Evolutionary conservation across 768 basidiomycete genomes (phyloP), one percentile per base, ranked within the genome.

Genomic region (Pisolithus sp.): DNA sequence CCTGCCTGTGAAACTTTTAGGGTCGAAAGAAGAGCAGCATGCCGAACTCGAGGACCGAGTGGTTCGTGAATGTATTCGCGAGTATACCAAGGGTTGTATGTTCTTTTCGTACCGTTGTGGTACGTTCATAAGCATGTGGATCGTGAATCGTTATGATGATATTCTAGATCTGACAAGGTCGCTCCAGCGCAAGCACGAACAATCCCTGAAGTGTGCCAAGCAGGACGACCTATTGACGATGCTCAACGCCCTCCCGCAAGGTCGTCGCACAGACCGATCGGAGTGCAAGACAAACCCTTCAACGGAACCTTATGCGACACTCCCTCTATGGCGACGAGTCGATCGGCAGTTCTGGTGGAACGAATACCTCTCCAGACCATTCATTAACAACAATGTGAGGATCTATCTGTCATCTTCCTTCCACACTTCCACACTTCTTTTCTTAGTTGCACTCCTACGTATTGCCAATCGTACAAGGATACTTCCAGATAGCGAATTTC

Each of bases 291-390:
- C 77, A 13, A 76, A 83, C 44, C 70, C 76, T 7, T 67, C 88
- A 21, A 73, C 76, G 12, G 93, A 96, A 64, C 90, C 92, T 0
- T 76, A 80, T 54, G 72, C 85, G 0, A 82, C 81, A 0, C 75
- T 94, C 13, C 94, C 96, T 0, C 76, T 97, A 4, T 97, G 95
- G 93, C 78, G 93, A 24, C 76, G 93, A 12, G 89, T 93, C 1
- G 91, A 97, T 59, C 77, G 79, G 44, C 85, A 88, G 40, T 98
- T 91, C 66, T 98, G 93, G 89, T 98, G 93, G 92, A 99, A 98
- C 62, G 89, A 93, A 60, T 83, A 82, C 77, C 76, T 98, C 52
- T 76, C 81, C 24, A 86, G 86, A 57, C 85, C 89, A 2, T 86
- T 99, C 57, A 73, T 92, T 37, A 91, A 97, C 54, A 85, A 85